Evolutionary conservation across 2,329 filamentous ascomycete species (phyloP).

Genomic region (Sarocladium oryzae): DNA sequence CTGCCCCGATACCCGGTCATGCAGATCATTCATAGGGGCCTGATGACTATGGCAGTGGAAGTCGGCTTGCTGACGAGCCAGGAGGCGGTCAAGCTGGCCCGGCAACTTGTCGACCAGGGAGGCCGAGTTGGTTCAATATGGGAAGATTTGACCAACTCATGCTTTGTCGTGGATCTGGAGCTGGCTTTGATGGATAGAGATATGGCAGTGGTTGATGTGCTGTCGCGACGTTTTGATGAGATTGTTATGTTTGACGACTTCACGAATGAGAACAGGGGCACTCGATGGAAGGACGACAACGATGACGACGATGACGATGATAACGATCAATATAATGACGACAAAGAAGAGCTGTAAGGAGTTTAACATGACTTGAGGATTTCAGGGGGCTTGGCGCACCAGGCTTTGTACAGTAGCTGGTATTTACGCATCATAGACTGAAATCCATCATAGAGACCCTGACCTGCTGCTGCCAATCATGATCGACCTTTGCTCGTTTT

Average conservation of each 20-base stretch:
- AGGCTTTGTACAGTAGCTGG: too few relatives aligned
- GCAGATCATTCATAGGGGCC: constrained; percentile 9
- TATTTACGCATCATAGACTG: too few relatives aligned
- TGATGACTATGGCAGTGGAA: constrained; percentile 11
- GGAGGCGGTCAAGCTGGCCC: constrained; percentile 7
- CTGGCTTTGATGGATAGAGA: constrained; percentile 8
- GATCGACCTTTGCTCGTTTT: too few relatives aligned
- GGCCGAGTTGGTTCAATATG: neutral
- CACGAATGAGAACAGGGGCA: neutral
- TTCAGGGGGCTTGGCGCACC: too few relatives aligned
- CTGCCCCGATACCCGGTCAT: constrained; percentile 9
- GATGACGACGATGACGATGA: neutral
- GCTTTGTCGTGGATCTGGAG: constrained; percentile 12
- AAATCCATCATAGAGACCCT: too few relatives aligned
- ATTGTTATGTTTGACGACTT: constrained; percentile 13
- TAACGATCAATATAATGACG: neutral
- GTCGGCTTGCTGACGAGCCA: constrained; percentile 4
- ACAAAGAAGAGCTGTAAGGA: too few relatives aligned
- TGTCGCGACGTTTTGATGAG: constrained; percentile 13
- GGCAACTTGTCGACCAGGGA: neutral
- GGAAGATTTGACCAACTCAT: constrained; percentile 1
- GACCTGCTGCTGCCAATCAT: too few relatives aligned
- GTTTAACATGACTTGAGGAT: too few relatives aligned
- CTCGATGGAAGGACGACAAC: neutral
- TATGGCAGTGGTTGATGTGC: constrained; percentile 6